Evolutionary conservation across 192 early-diverging fungal genomes (phyloP).

Genomic region (Umbelopsis ramanniana): DNA sequence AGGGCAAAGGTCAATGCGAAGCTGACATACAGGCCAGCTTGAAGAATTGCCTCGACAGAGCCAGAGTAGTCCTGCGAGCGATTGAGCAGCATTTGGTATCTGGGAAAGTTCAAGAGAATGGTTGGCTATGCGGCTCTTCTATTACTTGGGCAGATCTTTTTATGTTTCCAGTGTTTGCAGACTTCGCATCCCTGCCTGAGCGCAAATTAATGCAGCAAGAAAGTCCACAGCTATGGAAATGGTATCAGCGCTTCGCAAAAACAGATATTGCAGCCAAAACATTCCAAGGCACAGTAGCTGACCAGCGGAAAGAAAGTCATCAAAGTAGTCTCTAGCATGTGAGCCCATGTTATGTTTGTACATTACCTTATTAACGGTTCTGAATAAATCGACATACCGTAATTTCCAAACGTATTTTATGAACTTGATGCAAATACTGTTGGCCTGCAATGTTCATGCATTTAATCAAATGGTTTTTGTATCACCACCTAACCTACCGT

Average conservation of each 20-base stretch:
- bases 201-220: slow-evolving; percentile 12
- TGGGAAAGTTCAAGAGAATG: background rate
- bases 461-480: too few species aligned
- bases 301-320: slow-evolving; percentile 9
- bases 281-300: slow-evolving; percentile 36
- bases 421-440: too few species aligned
- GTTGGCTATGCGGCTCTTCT: slow-evolving; percentile 30
- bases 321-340: too few species aligned
- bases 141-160: slow-evolving; percentile 46
- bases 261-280: slow-evolving; percentile 30
- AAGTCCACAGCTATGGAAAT: slow-evolving; percentile 31
- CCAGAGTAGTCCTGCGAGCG: background rate
- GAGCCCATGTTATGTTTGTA: background rate
- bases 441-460: too few species aligned
- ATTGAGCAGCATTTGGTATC: slow-evolving; percentile 16
- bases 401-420: too few species aligned
- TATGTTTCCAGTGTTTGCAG: slow-evolving; percentile 39
- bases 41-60: background rate
- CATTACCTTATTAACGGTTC: background rate
- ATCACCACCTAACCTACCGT: too few species aligned
- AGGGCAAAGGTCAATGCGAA: slow-evolving; percentile 24
- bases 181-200: slow-evolving; percentile 34
- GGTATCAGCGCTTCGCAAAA: slow-evolving; percentile 32
- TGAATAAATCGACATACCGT: too few species aligned
- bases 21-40: slow-evolving; percentile 18